These are phyloP conservation scores for Leccinellum albellum DNA, from an alignment of 768 basidiomycete species.

Conservation along the genomic window DNA sequence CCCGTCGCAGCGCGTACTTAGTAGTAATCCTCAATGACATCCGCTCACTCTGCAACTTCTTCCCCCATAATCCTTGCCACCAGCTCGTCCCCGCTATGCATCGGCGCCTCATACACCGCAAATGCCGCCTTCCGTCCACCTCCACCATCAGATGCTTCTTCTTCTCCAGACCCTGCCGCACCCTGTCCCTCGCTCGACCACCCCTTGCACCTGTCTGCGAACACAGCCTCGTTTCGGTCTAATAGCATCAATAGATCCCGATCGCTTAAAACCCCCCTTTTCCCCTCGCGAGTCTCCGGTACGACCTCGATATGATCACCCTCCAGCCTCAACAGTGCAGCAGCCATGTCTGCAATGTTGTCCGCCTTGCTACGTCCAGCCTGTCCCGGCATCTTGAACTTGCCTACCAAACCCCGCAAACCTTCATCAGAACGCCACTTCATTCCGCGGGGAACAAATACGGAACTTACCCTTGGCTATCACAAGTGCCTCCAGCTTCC, in stretches of 20 bases:
- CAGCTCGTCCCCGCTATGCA: slow-evolving; percentile 60
- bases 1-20: neutral
- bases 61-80: slow-evolving; percentile 67
- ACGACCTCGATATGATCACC: slow-evolving; percentile 90
- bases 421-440: neutral
- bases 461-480: slow-evolving; percentile 73
- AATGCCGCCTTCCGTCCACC: slow-evolving; percentile 50
- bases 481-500: slow-evolving; percentile 89
- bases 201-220: slow-evolving; percentile 62
- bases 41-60: slow-evolving; percentile 20
- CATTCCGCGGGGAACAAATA: neutral
- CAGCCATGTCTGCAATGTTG: slow-evolving; percentile 77
- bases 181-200: slow-evolving; percentile 52
- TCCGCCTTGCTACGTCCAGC: slow-evolving; percentile 52
- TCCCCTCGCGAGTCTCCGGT: slow-evolving; percentile 59
- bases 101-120: slow-evolving; percentile 71
- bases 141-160: neutral
- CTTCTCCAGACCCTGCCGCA: neutral
- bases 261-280: slow-evolving; percentile 73
- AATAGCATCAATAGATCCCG: slow-evolving; percentile 76
- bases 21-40: neutral
- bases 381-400: slow-evolving; percentile 74
- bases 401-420: slow-evolving; percentile 44
- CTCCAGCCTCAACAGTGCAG: slow-evolving; percentile 72
- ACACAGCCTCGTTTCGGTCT: slow-evolving; percentile 75